phyloP scores from a whole-genome alignment of 306 rosid genomes.

The Casuarina glauca region DNA sequence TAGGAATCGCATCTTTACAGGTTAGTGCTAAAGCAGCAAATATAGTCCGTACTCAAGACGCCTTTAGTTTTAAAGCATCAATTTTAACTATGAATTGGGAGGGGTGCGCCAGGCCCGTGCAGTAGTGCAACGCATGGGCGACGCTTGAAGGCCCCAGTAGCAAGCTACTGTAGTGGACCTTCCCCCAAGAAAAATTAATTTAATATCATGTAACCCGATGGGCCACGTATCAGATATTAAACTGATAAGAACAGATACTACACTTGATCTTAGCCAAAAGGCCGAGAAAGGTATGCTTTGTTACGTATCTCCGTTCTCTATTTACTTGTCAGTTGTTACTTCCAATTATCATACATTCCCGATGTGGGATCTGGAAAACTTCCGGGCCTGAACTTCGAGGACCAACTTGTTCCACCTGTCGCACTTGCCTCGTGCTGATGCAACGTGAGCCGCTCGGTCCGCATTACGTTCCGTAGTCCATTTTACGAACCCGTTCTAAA shows the following conservation, averaged over 20 bases:
- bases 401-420: not conserved
- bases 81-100: not conserved
- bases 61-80: too few relatives aligned
- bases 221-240: conserved; percentile 5
- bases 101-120: conserved; percentile 4
- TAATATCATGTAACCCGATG: not conserved
- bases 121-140: not conserved
- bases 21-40: too few relatives aligned
- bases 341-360: not conserved
- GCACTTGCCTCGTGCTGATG: not conserved
- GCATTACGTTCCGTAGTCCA: not conserved
- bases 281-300: not conserved
- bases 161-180: not conserved
- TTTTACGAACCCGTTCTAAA: too few relatives aligned
- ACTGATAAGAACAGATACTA: conserved; percentile 6
- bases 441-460: not conserved
- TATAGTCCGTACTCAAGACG: too few relatives aligned
- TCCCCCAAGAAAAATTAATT: not conserved
- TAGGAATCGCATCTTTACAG: too few relatives aligned
- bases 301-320: fast-evolving
- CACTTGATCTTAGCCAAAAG: conserved; percentile 5
- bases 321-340: not conserved
- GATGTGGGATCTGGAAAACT: not conserved
- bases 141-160: not conserved
- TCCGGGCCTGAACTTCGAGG: not conserved